Percentiles rank a stretch among this genome's conserved stretches.
Conservation (phyloP, 441 rosid genomes). For the Gossypium laxum region DNA sequence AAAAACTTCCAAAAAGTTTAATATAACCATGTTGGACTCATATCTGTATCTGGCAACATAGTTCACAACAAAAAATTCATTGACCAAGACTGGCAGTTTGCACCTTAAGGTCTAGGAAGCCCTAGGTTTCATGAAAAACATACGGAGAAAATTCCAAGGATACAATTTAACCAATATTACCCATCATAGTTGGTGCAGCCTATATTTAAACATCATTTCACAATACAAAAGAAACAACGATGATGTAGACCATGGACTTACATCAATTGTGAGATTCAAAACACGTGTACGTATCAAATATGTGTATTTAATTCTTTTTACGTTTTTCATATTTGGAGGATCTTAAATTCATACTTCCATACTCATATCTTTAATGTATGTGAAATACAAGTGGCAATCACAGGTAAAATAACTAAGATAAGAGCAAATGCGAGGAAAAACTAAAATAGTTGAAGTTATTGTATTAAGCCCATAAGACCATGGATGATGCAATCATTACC, state of each 20-base stretch:
- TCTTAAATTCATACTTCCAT: background rate
- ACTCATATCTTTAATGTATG: background rate
- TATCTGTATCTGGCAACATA: background rate
- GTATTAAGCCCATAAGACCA: constrained; percentile 6
- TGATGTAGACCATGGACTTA: background rate
- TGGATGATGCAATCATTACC: constrained; percentile 31
- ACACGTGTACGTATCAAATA: background rate
- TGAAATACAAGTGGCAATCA: background rate
- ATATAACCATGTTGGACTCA: background rate
- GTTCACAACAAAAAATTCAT: background rate
- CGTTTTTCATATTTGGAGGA: background rate
- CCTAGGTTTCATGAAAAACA: background rate
- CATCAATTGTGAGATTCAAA: background rate
- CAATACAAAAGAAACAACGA: background rate
- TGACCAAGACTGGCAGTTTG: constrained; percentile 2
- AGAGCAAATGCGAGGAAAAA: background rate
- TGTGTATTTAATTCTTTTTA: background rate
- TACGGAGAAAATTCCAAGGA: background rate
- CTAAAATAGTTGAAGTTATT: background rate
- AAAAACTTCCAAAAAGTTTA: background rate
- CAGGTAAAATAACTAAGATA: background rate
- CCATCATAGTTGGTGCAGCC: background rate
- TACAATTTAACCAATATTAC: background rate
- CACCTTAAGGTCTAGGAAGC: background rate
- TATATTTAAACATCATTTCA: background rate